Evolutionary conservation across 371 early-diverging fungal species (phyloP).

Genomic region (Mucor piriformis): DNA sequence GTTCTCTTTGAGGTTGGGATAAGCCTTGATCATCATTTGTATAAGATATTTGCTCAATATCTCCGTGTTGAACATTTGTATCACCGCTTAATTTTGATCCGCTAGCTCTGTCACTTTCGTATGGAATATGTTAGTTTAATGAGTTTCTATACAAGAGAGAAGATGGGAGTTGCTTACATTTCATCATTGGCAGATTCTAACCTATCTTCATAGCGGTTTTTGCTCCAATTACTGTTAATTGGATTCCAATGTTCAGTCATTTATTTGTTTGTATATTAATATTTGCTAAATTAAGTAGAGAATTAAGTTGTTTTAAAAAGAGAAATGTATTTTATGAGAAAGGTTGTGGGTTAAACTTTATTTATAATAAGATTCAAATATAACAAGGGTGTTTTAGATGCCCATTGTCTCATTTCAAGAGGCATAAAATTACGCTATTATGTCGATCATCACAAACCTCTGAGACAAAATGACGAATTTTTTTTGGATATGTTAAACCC

Average conservation of each 20-base stretch:
- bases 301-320: neutral
- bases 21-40: slow-evolving; percentile 5
- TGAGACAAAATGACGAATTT: too few species aligned
- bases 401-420: too few species aligned
- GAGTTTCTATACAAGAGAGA: too few species aligned
- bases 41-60: slow-evolving; percentile 17
- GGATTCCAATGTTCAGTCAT: neutral
- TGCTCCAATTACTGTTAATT: slow-evolving; percentile 1
- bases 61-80: neutral
- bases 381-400: too few species aligned
- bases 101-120: neutral
- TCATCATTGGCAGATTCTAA: neutral
- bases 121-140: neutral
- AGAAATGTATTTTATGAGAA: too few species aligned
- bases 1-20: slow-evolving; percentile 20
- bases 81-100: neutral
- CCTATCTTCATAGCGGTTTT: neutral
- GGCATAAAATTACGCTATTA: too few species aligned
- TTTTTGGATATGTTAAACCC: too few species aligned
- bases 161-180: neutral
- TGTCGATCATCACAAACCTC: too few species aligned
- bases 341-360: too few species aligned
- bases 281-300: neutral
- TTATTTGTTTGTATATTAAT: neutral
- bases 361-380: too few species aligned